Evolutionary conservation across 2,329 filamentous ascomycete genomes (phyloP), one percentile per base, ranked within the genome.

Genomic region (Paradendryphiella salina): DNA sequence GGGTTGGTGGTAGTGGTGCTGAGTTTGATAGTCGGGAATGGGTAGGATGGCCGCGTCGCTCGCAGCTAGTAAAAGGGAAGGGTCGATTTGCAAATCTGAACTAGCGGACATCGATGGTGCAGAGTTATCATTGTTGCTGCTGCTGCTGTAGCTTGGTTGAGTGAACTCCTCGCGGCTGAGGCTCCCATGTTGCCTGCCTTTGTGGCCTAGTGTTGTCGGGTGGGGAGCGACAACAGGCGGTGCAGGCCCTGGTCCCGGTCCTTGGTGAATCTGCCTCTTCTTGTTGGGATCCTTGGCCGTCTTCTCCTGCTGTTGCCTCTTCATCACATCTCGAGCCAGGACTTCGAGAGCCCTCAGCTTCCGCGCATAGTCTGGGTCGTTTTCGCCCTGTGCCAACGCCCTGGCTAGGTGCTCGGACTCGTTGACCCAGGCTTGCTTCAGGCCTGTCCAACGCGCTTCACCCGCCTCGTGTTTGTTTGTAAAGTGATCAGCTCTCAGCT

Each of bases 311-410:
- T 86, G 82, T 45, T 88, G 79, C 39, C 89, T 80, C 73, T 92
- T 92, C 80, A 89, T 86, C 14, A 90, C 86, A 71, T 93, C 89
- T 43, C 85, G 81, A 44, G 87, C 87, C 3, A 94, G 74, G 0
- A 88, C 78, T 54, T 92, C 87, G 38, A 92, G 71, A 1, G 87
- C 87, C 58, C 82, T 85, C 28, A 83, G 67, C 67, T 85, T 88
- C 37, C 77, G 72, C 17, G 73, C 64, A 47, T 84, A 78, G 17
- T 80, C 75, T 2, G 81, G 77, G 55, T 86, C 82, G 1, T 76
- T 70, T 11, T 77, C 74, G 3, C 77, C 79, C 0, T 76, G 73
- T 38, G 77, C 76, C 7, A 89, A 73, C 8, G 84, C 79, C 6
- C 71, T 75, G 50, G 78, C 80, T 13, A 89, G 73, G 4, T 85